Base-by-base conservation (phyloP, 345 rosid species). In the Acer saccharum region DNA sequence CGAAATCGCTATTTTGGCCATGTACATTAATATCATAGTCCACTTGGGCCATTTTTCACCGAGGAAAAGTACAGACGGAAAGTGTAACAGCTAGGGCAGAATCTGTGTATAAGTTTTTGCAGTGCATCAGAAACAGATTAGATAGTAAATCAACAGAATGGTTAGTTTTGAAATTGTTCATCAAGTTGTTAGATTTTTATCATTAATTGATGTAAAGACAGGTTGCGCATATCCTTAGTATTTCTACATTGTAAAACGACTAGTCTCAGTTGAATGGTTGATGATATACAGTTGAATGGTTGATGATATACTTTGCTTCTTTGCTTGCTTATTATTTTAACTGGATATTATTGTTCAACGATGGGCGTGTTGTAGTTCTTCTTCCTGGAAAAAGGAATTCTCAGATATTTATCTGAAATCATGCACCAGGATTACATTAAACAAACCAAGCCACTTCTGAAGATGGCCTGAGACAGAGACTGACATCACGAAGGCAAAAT, bases 281-380 rank as follows among this genome's bases (percentile, higher is more conserved):
- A 71, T 71, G 64, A 71, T 54, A 71, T 4, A 20, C 1, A 27
- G 23, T 17, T 50, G 21, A 50, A 52, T 4, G 25, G 32, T 55
- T 54, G 64, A 71, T 71, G 64, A 71, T 54, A 71, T 4, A 20
- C 57, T n/a, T 35, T n/a, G 27, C 65, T 55, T 71, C 64, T 2
- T 23, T 69, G 58, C 12, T 21, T 32, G 14, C 21, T 12, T 32
- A 23, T 69, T 35, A 4, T 35, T 50, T 14, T 13, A 50, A 50
- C 55, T 13, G 55, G 55, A 12, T 11, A 50, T 13, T 13, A 12
- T 12, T 50, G 16, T 13, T 50, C 16, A 50, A 14, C 18, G 3
- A 11, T 50, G 13, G 55, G 55, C 54, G 4, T 48, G 54, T 48
- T 48, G 54, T 48, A 48, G 54, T 48, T 48, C 54, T 48, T 48